Base-by-base conservation (phyloP, 1,284 basidiomycete species). In the Naganishia albida region DNA sequence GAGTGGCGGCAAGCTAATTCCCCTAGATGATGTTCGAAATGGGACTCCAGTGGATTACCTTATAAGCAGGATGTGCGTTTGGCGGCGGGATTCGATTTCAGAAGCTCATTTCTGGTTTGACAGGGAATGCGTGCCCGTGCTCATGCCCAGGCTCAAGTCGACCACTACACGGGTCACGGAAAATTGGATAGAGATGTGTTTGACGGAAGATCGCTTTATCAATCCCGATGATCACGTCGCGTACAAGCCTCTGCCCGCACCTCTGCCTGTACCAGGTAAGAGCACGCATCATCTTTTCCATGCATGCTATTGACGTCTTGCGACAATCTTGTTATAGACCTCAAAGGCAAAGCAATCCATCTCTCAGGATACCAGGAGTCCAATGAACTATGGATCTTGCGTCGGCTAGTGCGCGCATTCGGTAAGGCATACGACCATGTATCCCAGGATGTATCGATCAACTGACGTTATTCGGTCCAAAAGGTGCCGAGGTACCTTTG, bases 161-260 rank as follows among this genome's bases (percentile, higher is more conserved):
- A 67, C 50, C 28, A 60, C 52, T 30, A 44, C 25, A 55, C 28
- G 76, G 1, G 77, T 78, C 16, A 80, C 78, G 0, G 77, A 78
- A 62, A 77, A 75, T 67, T 80, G 77, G 77, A 70, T 80, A 23
- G 78, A 80, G 60, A 72, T 70, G 18, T 78, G 77, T 62, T 72
- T 73, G 44, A 73, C 71, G 63, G 72, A 74, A 42, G 70, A 72
- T 42, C 56, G 54, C 7, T 62, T 80, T 7, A 64, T 77, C 6
- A 54, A 70, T 10, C 72, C 72, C 2, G 71, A 74, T 25, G 69
- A 70, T 12, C 72, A 74, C 40, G 65, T 78, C 16, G 75, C 76
- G 2, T 80, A 75, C 62, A 69, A 66, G 28, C 77, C 77, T 0
- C 67, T 80, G 4, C 42, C 69, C 8, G 68, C 70, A 2, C 34